Percentiles rank a stretch among this genome's conserved stretches.
phyloP scores from a whole-genome alignment of 1,139 yeast species.

The Nakaseomyces nivariensis region DNA sequence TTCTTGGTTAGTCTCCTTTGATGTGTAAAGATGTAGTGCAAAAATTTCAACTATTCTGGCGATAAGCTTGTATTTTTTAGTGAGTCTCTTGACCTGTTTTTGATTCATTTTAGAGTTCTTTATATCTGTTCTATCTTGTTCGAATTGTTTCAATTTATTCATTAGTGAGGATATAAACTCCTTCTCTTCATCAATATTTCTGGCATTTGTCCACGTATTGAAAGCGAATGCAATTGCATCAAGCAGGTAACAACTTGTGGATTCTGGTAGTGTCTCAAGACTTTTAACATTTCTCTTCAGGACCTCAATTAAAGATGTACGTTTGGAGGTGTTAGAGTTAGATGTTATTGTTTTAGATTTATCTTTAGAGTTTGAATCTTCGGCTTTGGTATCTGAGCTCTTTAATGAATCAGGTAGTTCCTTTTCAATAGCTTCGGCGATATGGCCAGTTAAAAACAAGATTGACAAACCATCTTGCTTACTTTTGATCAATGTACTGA shows the following conservation, averaged over 20 bases:
- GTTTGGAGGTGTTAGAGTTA: background rate
- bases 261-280: slow-evolving; percentile 46
- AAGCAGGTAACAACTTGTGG: slow-evolving; percentile 43
- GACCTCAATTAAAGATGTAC: slow-evolving; percentile 41
- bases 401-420: too few species aligned
- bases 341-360: background rate
- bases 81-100: slow-evolving; percentile 26
- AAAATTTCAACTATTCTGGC: slow-evolving; percentile 67
- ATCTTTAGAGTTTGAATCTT: too few species aligned
- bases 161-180: slow-evolving; percentile 46
- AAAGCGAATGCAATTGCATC: slow-evolving; percentile 59
- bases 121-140: slow-evolving; percentile 13
- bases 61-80: slow-evolving; percentile 48
- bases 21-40: slow-evolving; percentile 61
- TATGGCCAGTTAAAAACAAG: slow-evolving; percentile 55
- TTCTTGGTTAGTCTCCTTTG: slow-evolving; percentile 37
- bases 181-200: slow-evolving; percentile 41
- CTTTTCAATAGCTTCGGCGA: slow-evolving; percentile 30
- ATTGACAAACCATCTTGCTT: slow-evolving; percentile 83
- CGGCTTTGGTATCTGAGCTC: too few species aligned
- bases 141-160: slow-evolving; percentile 27
- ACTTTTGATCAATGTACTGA: slow-evolving; percentile 66
- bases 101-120: slow-evolving; percentile 20
- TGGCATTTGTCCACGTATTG: slow-evolving; percentile 59
- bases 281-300: slow-evolving; percentile 50